phyloP scores from a whole-genome alignment of 805 yeast genomes.

The Candida pseudofarinosa region DNA sequence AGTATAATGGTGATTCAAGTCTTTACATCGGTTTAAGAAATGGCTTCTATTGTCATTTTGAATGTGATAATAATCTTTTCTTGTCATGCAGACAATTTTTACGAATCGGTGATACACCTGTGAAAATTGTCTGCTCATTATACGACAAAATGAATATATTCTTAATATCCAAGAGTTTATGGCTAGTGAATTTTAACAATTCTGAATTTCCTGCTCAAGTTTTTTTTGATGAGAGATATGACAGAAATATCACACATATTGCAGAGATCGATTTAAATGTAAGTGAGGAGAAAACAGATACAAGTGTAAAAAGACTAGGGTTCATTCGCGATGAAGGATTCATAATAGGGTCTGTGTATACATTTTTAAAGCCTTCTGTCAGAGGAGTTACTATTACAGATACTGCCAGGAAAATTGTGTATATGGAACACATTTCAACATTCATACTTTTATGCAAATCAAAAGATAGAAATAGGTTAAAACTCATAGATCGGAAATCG shows the following conservation, averaged over 20 bases:
- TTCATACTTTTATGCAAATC: conserved; percentile 31
- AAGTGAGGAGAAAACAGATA: not conserved
- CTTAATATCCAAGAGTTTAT: conserved; percentile 23
- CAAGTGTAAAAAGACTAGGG: conserved; percentile 2
- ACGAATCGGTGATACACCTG: conserved; percentile 23
- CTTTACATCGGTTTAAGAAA: conserved; percentile 29
- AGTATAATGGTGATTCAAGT: not conserved
- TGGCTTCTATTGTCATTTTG: conserved; percentile 24
- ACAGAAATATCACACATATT: conserved; percentile 19
- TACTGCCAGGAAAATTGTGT: conserved; percentile 28
- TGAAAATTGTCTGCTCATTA: conserved; percentile 13
- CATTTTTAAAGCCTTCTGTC: conserved; percentile 20
- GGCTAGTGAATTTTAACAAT: conserved; percentile 28
- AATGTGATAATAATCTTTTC: not conserved
- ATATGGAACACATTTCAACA: conserved; percentile 21
- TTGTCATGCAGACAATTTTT: conserved; percentile 14
- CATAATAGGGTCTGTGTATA: conserved; percentile 20
- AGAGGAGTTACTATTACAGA: conserved; percentile 30
- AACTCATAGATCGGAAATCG: conserved; percentile 31
- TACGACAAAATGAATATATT: conserved; percentile 20
- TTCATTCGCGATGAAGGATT: conserved; percentile 36
- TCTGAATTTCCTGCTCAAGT: conserved; percentile 26
- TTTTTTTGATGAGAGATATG: conserved; percentile 32
- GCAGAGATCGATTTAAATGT: conserved; percentile 7
- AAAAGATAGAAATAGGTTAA: conserved; percentile 22